Base-by-base conservation (phyloP, 2,329 filamentous ascomycete genomes). In the Aspergillus niger region DNA sequence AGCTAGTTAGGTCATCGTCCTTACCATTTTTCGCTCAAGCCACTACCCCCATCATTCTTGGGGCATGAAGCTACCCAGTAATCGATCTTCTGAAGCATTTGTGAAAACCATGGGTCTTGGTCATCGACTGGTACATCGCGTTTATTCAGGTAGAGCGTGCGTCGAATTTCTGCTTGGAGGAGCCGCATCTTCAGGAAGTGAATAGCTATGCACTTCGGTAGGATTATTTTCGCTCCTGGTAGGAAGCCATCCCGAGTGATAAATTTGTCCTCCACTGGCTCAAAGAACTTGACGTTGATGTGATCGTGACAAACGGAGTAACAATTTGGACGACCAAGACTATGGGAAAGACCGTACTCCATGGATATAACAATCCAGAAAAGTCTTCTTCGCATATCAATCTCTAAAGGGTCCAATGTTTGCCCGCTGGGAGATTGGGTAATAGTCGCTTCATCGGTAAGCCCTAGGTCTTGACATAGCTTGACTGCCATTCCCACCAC, bases 161-260 rank as follows among this genome's bases (percentile, higher is more conserved):
- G 86, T 59, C 92, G 85, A 47, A 97, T 95, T 76, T 98, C 94
- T 13, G 93, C 86, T 73, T 97, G 93, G 11, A 93, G 81, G 60
- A 96, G 77, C 58, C 92, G 85, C 91, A 97, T 96, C 72, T 91
- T 94, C 80, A 92, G 92, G 69, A 96, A 95, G 74, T 99, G 94
- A 63, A 97, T 92, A 2, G 92, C 89, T 26, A 96, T 88, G 69
- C 91, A 86, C 75, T 99, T 99, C 72, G 91, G 91, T 66, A 93
- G 83, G 39, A 91, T 91, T 1, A 86, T 83, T 5, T 89, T 89
- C 1, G 89, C 90, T 10, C 81, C 83, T 0, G 88, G 84, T 22
- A 87, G 79, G 59, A 97, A 89, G 2, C 92, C 93, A 36, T 89
- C 82, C 2, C 86, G 81, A 1, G 89, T 93, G 67, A 99, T 97